A percentile compares a stretch with the other conserved stretches of the same genome.
Evolutionary conservation across 306 rosid genomes (phyloP).

Genomic region (Albizia julibrissin): DNA sequence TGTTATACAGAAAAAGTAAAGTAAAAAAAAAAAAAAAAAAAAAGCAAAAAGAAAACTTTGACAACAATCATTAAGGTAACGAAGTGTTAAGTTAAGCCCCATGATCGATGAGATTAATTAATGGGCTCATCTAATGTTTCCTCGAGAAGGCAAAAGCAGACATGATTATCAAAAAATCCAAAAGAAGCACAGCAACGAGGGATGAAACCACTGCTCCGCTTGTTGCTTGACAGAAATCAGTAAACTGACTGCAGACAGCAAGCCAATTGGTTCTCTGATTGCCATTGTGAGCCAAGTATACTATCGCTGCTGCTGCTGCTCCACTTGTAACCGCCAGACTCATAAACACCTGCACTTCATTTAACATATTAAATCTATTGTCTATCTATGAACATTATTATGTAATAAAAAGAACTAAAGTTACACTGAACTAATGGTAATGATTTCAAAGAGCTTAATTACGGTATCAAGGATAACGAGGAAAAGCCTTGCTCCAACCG

Average conservation of each 20-base stretch:
- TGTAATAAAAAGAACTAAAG: neutral
- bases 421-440: neutral
- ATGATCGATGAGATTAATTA: neutral
- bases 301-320: conserved; percentile 78
- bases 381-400: neutral
- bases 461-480: conserved; percentile 76
- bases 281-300: conserved; percentile 84
- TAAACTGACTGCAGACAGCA: conserved; percentile 81
- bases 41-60: neutral
- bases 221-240: conserved; percentile 62
- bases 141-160: conserved; percentile 64
- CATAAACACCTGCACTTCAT: conserved; percentile 51
- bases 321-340: conserved; percentile 68
- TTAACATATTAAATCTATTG: neutral
- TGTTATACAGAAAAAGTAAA: neutral
- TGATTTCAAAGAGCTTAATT: neutral
- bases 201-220: conserved; percentile 82
- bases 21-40: conserved; percentile 1
- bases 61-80: neutral
- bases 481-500: conserved; percentile 62
- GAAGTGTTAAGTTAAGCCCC: neutral
- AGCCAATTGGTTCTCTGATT: conserved; percentile 82
- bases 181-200: conserved; percentile 49
- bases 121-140: neutral
- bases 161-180: conserved; percentile 55